These are phyloP conservation scores for Tetrahymena thermophila DNA, from an alignment of 73 alveolate genomes.

Conservation along the genomic window DNA sequence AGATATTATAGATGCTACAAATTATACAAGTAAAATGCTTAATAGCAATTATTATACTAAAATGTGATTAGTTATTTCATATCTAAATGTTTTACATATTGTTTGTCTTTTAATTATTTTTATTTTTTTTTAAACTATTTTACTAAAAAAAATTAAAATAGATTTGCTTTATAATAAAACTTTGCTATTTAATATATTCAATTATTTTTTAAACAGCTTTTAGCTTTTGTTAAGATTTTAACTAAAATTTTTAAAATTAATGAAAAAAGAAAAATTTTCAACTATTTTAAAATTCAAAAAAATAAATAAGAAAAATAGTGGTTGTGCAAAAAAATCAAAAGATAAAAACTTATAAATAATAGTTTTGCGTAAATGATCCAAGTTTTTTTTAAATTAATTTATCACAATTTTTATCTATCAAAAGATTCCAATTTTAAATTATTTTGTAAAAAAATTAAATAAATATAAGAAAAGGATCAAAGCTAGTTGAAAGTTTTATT, in stretches of 20 bases:
- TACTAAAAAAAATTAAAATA: too few relatives aligned
- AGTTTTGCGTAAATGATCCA: not conserved
- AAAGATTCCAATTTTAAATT: not conserved
- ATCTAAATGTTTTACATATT: not conserved
- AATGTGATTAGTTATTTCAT: too few relatives aligned
- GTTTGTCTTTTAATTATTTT: too few relatives aligned
- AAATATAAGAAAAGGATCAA: not conserved
- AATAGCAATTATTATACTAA: not conserved
- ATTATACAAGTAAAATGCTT: not conserved
- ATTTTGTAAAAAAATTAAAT: not conserved
- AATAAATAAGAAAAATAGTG: not conserved
- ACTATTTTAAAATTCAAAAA: not conserved
- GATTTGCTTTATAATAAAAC: too few relatives aligned
- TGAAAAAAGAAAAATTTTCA: not conserved
- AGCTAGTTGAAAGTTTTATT: not conserved
- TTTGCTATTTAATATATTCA: too few relatives aligned
- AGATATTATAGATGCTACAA: not conserved
- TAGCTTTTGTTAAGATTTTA: too few relatives aligned
- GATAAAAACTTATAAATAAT: not conserved
- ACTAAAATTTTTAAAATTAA: too few relatives aligned
- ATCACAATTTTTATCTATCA: not conserved
- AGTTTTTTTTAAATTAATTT: too few relatives aligned
- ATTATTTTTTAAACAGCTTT: too few relatives aligned
- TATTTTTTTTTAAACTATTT: too few relatives aligned
- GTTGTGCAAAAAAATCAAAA: not conserved